Conservation (phyloP, 1,284 basidiomycete genomes). For the Cutaneotrichosporon curvatum region DNA sequence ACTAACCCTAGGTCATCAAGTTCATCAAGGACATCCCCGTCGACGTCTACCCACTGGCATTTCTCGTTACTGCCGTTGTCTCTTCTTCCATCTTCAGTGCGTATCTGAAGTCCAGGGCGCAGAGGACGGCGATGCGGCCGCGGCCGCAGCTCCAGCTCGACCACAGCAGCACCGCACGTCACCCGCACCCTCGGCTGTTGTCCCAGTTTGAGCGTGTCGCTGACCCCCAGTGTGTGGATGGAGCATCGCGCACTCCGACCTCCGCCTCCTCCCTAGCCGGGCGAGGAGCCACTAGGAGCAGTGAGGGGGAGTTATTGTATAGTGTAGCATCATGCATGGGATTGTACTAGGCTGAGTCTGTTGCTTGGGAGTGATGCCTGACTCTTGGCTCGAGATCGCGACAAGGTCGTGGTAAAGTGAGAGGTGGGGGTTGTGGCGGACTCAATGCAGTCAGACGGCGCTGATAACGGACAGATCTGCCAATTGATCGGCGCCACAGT, state of each 20-base stretch:
- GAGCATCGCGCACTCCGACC: conserved; percentile 2
- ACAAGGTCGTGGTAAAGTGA: no score
- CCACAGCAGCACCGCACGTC: no score
- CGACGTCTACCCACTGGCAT: conserved; percentile 5
- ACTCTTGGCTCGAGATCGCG: no score
- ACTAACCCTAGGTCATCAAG: conserved; percentile 1
- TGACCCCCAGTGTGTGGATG: conserved; percentile 2
- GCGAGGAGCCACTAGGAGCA: neutral
- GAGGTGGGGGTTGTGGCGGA: no score
- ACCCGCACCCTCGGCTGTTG: no score
- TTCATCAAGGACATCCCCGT: conserved; percentile 3
- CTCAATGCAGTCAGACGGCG: no score
- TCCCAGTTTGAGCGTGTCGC: no score
- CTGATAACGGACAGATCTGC: no score
- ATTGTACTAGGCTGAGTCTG: neutral
- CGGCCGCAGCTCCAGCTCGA: neutral
- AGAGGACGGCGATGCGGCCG: no score
- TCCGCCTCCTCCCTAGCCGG: conserved; percentile 3
- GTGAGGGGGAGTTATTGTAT: neutral
- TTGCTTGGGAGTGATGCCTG: no score
- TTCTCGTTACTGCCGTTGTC: neutral
- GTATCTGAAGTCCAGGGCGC: neutral
- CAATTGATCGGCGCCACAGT: no score
- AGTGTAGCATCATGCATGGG: neutral
- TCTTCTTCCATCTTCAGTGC: neutral